Base-by-base conservation (phyloP, 768 basidiomycete genomes). In the Tulasnella sp. region DNA sequence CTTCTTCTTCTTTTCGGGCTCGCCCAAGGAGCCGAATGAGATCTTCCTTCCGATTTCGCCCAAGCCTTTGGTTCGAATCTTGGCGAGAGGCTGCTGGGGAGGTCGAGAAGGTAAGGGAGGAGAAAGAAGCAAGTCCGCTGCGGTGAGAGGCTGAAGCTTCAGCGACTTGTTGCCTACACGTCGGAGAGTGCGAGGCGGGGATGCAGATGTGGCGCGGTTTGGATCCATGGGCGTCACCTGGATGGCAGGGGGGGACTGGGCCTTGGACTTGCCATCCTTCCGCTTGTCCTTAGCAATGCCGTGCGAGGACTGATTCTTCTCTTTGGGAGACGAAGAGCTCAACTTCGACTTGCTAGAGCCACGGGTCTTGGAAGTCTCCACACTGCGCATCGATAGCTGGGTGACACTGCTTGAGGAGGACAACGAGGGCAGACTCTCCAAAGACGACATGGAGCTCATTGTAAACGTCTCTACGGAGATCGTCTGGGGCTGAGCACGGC, bases 91-190 rank as follows among this genome's bases (percentile, higher is more conserved):
- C 34, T 39, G 70, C n/a, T 39, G 22, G 17, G 72, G 49, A 39
- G 34, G 25, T 3, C 22, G 29, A 36, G 72, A 22, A 12, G 25
- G 72, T 25, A 31, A 31, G 1, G 72, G 45, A 29, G 72, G 72
- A 52, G 72, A 34, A 45, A 37, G 49, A 54, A 34, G 40, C 29
- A 68, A n/a, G 17, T 39, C 67, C 42, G 72, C 22, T 11, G 72
- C 29, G 5, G 52, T 49, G 72, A 73, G 36, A 2, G 72, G 72
- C 22, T 73, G n/a, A 22, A 73, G 72, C 42, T 54, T 45, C 40
- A 73, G n/a, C 25, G 72, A 54, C 72, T 73, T 73, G 72, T 73
- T 73, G 29, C 72, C 72, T 22, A 73, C 72, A 73, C 72, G 72
- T n/a, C 72, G 72, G 9, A 73, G 49, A 40, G 72, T 73, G 34